phyloP scores from a whole-genome alignment of 2,329 filamentous ascomycete genomes.

The Cercospora sp. region DNA sequence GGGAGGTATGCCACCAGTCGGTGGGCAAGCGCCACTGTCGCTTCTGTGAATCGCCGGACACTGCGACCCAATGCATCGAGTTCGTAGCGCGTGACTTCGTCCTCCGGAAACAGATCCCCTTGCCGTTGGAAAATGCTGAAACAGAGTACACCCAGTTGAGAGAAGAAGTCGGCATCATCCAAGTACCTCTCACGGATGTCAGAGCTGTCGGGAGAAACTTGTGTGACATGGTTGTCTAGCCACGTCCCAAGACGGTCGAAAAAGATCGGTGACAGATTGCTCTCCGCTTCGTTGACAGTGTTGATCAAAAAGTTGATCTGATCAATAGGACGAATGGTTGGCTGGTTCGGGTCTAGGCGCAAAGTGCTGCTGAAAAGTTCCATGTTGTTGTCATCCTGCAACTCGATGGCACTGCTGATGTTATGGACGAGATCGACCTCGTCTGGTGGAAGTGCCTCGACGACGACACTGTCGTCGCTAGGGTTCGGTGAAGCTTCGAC shows the following conservation, averaged over 20 bases:
- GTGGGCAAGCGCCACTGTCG: slow-evolving; percentile 21
- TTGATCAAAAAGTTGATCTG: slow-evolving; percentile 19
- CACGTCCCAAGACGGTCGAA: slow-evolving; percentile 14
- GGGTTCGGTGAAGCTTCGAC: slow-evolving; percentile 30
- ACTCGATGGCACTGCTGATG: slow-evolving; percentile 42
- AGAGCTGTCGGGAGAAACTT: slow-evolving; percentile 18
- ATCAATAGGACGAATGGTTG: neutral
- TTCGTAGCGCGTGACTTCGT: slow-evolving; percentile 5
- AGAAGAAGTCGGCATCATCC: slow-evolving; percentile 28
- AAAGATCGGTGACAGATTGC: neutral
- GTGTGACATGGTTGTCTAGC: slow-evolving; percentile 23
- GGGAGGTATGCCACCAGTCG: slow-evolving; percentile 27
- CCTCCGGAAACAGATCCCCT: slow-evolving; percentile 11
- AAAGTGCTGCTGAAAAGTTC: slow-evolving; percentile 24
- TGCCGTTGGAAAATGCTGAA: slow-evolving; percentile 33
- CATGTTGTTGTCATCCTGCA: slow-evolving; percentile 38
- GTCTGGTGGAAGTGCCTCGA: slow-evolving; percentile 39
- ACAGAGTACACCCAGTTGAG: slow-evolving; percentile 21
- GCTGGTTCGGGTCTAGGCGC: slow-evolving; percentile 4
- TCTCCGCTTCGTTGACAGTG: neutral
- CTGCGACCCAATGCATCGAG: neutral
- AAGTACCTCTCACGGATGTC: slow-evolving; percentile 19
- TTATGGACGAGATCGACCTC: slow-evolving; percentile 44
- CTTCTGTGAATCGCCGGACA: slow-evolving; percentile 18
- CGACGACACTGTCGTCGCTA: slow-evolving; percentile 27